Evolutionary conservation across 1,284 basidiomycete genomes (phyloP).

Genomic region (Apiotrichum mycotoxinovorans): DNA sequence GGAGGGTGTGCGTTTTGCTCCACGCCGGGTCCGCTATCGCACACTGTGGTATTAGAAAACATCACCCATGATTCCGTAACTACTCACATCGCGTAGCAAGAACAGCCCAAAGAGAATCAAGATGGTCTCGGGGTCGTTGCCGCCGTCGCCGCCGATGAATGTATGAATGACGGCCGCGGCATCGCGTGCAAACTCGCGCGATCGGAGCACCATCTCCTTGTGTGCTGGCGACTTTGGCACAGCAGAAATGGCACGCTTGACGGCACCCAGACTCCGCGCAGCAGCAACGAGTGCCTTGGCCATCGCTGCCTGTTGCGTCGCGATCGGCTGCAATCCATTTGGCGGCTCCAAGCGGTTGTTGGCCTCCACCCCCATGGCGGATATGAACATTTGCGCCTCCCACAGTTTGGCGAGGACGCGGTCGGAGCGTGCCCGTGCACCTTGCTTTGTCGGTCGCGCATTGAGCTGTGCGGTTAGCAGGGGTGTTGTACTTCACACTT

Average conservation of each 20-base stretch:
- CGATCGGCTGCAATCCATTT: background rate
- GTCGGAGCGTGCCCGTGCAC: conserved; percentile 12
- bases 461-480: conserved; percentile 11
- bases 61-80: background rate
- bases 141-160: background rate
- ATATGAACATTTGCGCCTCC: conserved; percentile 20
- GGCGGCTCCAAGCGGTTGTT: background rate
- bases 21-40: conserved; percentile 12
- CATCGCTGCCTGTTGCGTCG: conserved; percentile 2
- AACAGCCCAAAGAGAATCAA: conserved; percentile 15
- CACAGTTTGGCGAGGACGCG: conserved; percentile 18
- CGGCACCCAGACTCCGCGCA: conserved; percentile 10
- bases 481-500: background rate
- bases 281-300: conserved; percentile 13
- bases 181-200: conserved; percentile 5
- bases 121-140: conserved; percentile 13
- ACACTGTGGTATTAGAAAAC: conserved; percentile 8
- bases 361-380: background rate
- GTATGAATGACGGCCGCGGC: conserved; percentile 8
- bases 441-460: conserved; percentile 12
- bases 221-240: conserved; percentile 1
- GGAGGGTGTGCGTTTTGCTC: conserved; percentile 8
- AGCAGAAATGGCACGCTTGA: conserved; percentile 10
- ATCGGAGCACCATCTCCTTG: conserved; percentile 6
- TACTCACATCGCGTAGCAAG: conserved; percentile 13